phyloP scores from a whole-genome alignment of 257 asterid genomes.

The Jaltomata sinuosa region DNA sequence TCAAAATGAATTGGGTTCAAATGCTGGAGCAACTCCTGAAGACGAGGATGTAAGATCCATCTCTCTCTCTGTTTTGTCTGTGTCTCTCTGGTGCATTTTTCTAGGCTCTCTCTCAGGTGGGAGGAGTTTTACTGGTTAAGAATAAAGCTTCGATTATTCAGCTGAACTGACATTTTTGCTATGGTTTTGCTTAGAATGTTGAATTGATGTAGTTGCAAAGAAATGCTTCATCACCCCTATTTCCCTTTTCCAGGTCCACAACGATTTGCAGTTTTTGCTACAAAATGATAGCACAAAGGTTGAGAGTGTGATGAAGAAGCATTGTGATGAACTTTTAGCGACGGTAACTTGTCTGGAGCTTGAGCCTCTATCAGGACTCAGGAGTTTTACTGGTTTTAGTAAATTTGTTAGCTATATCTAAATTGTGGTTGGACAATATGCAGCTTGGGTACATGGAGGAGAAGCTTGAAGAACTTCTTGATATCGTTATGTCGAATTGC shows the following conservation, averaged over 20 bases:
- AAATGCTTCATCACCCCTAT: background rate
- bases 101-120: background rate
- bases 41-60: slow-evolving; percentile 11
- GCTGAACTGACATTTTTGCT: background rate
- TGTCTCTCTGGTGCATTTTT: background rate
- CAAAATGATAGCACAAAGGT: slow-evolving; percentile 45
- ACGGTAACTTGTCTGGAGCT: slow-evolving; percentile 23
- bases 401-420: background rate
- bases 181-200: background rate
- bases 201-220: background rate
- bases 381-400: background rate
- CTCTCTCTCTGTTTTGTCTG: background rate
- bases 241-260: slow-evolving; percentile 33
- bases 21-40: background rate
- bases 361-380: background rate
- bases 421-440: background rate
- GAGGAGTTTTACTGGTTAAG: background rate
- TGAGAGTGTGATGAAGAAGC: slow-evolving; percentile 35
- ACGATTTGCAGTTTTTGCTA: slow-evolving; percentile 43
- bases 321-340: slow-evolving; percentile 30
- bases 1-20: background rate
- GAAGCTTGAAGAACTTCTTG: slow-evolving; percentile 60
- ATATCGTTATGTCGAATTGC: slow-evolving; percentile 45
- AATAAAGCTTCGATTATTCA: background rate
- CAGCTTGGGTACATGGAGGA: slow-evolving; percentile 73